These are phyloP conservation scores for Tribonema minus DNA, from an alignment of 108 stramenopile genomes.

Conservation along the genomic window DNA sequence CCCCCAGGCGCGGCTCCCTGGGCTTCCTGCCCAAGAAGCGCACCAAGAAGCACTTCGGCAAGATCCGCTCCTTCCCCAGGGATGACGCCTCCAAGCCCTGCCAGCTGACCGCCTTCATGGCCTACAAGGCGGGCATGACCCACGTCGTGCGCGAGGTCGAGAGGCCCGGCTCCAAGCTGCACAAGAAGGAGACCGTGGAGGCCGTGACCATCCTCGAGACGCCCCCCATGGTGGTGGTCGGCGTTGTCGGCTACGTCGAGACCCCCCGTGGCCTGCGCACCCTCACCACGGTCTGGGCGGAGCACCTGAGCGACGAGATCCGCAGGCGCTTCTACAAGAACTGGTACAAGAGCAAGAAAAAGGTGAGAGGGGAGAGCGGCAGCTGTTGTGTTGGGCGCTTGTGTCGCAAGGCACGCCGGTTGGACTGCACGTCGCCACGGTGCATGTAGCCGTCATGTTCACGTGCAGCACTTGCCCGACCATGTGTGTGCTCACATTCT, in stretches of 20 bases:
- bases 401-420: no score
- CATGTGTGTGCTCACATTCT: no score
- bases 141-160: slow-evolving; percentile 94
- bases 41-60: slow-evolving; percentile 95
- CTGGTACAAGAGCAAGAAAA: slow-evolving; percentile 99
- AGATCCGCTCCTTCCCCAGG: slow-evolving; percentile 93
- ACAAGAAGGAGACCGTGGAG: slow-evolving; percentile 99
- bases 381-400: no score
- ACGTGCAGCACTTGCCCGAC: no score
- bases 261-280: slow-evolving; percentile 96
- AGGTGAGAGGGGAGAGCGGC: no score
- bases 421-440: no score
- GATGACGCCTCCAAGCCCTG: slow-evolving; percentile 78
- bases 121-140: slow-evolving; percentile 99
- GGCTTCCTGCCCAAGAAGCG: slow-evolving; percentile 99
- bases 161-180: slow-evolving; percentile 96
- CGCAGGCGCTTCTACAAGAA: slow-evolving; percentile 99
- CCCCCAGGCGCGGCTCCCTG: slow-evolving; percentile 84
- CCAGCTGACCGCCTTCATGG: slow-evolving; percentile 99
- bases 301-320: slow-evolving; percentile 96
- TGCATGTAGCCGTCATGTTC: no score
- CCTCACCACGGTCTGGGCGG: slow-evolving; percentile 97
- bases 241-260: slow-evolving; percentile 97
- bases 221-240: slow-evolving; percentile 98
- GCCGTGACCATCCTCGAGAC: slow-evolving; percentile 97